Evolutionary conservation across 352 stramenopile genomes (phyloP).

Genomic region (Globisporangium rhizosaccharum): DNA sequence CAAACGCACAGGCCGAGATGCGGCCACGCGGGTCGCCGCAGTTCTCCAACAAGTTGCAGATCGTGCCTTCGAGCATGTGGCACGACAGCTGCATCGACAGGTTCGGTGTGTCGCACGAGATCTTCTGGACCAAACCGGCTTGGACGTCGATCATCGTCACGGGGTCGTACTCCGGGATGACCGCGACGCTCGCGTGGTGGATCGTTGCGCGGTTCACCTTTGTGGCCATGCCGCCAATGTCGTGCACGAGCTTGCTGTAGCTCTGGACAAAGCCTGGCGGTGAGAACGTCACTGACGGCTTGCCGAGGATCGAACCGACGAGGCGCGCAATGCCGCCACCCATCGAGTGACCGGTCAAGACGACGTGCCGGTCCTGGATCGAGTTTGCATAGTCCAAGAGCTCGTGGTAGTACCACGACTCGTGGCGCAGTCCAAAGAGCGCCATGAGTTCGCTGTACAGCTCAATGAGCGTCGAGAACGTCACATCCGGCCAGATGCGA

Average conservation of each 20-base stretch:
- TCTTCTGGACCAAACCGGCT: conserved; percentile 86
- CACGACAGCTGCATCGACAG: conserved; percentile 88
- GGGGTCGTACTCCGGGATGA: conserved; percentile 87
- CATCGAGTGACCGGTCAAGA: conserved; percentile 88
- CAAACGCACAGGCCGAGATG: conserved; percentile 66
- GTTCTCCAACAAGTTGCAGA: conserved; percentile 82
- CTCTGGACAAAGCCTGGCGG: conserved; percentile 83
- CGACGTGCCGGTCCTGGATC: conserved; percentile 72
- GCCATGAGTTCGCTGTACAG: conserved; percentile 84
- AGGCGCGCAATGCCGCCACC: conserved; percentile 81
- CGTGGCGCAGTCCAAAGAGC: conserved; percentile 83
- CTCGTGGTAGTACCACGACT: conserved; percentile 86
- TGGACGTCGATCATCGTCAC: conserved; percentile 87
- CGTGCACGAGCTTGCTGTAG: conserved; percentile 85
- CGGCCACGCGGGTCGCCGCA: conserved; percentile 52
- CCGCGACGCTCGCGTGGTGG: conserved; percentile 79
- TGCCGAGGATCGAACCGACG: conserved; percentile 70
- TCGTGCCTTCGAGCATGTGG: conserved; percentile 88
- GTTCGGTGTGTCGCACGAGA: conserved; percentile 83
- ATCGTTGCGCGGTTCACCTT: conserved; percentile 45
- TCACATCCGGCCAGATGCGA: conserved; percentile 88
- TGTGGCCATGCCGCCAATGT: conserved; percentile 31
- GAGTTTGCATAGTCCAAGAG: conserved; percentile 78
- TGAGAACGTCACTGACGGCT: conserved; percentile 82
- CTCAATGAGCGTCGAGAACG: conserved; percentile 82